Conservation (phyloP, 352 stramenopile species). For the Globisporangium irregulare region DNA sequence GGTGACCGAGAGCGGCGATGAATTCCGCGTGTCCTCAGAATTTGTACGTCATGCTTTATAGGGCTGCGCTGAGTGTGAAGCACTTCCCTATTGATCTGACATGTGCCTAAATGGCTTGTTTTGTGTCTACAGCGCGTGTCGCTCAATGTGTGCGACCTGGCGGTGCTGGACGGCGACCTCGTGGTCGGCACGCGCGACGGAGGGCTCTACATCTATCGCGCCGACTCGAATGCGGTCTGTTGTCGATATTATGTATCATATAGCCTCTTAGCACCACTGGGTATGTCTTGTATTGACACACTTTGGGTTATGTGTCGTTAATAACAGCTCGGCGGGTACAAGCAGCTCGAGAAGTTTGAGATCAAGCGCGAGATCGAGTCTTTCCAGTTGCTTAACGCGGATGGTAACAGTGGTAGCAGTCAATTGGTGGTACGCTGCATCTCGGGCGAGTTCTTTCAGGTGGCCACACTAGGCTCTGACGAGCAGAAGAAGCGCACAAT, state of each 20-base stretch:
- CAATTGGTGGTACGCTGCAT: constrained; percentile 48
- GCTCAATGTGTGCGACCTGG: constrained; percentile 67
- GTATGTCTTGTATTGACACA: background rate
- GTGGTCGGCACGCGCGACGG: constrained; percentile 66
- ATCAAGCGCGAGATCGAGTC: constrained; percentile 60
- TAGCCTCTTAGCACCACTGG: background rate
- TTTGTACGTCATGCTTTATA: constrained; percentile 51
- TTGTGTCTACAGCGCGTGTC: constrained; percentile 38
- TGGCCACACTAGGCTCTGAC: constrained; percentile 16
- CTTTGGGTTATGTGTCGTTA: background rate
- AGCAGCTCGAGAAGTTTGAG: constrained; percentile 48
- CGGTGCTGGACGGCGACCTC: constrained; percentile 47
- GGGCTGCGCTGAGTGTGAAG: too few species aligned
- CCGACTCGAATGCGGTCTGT: constrained; percentile 29
- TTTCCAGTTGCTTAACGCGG: constrained; percentile 31
- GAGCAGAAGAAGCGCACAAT: constrained; percentile 23
- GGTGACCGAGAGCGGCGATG: constrained; percentile 44
- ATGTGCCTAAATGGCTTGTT: background rate
- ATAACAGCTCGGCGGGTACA: constrained; percentile 43
- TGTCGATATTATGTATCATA: background rate
- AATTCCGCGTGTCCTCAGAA: constrained; percentile 51
- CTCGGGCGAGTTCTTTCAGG: constrained; percentile 50
- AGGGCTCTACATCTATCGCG: constrained; percentile 49
- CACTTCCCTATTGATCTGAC: background rate
- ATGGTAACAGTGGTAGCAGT: background rate